Conservation (phyloP, 2,329 filamentous ascomycete genomes). For the Diaporthe caulivora region DNA sequence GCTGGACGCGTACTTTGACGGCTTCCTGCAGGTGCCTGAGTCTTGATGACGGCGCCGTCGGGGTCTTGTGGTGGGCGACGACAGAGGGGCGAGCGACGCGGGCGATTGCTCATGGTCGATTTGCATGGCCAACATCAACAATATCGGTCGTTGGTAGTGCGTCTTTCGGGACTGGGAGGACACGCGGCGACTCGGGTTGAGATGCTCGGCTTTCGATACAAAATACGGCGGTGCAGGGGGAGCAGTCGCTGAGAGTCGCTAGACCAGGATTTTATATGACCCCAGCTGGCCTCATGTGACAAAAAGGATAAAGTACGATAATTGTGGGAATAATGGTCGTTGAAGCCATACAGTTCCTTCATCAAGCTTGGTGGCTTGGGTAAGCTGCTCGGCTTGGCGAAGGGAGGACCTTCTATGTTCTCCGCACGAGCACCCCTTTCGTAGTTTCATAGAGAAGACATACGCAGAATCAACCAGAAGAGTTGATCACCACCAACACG, state of each 20-base stretch:
- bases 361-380: too few relatives aligned
- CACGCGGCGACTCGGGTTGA: neutral
- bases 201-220: too few relatives aligned
- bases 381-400: too few relatives aligned
- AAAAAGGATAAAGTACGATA: neutral
- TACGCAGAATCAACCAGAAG: too few relatives aligned
- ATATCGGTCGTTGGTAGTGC: neutral
- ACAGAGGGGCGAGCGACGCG: too few relatives aligned
- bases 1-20: slow-evolving; percentile 66
- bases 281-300: neutral
- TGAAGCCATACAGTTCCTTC: too few relatives aligned
- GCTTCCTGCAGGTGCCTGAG: slow-evolving; percentile 65
- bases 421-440: too few relatives aligned
- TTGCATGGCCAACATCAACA: neutral
- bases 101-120: neutral
- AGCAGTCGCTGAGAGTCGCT: neutral
- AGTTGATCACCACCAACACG: too few relatives aligned
- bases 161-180: rapidly evolving
- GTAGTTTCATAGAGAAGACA: too few relatives aligned
- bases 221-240: neutral
- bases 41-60: neutral
- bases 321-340: too few relatives aligned
- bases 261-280: neutral
- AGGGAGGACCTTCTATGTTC: too few relatives aligned
- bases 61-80: neutral